phyloP scores from a whole-genome alignment of 148 eudicot genomes.

The Vaccinium macrocarpon region DNA sequence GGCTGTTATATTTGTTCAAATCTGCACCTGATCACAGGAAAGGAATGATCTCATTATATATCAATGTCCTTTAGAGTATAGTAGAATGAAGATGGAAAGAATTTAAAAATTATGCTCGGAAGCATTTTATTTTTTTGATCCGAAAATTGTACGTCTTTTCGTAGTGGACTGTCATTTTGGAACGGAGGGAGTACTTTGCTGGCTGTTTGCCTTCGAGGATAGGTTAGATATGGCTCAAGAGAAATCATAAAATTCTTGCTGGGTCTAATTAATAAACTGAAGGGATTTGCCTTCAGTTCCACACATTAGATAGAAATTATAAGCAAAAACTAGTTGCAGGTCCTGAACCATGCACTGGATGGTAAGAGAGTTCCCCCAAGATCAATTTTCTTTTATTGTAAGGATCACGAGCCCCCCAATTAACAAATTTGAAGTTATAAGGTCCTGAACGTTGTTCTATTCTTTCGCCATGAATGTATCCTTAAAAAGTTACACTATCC shows the following conservation, averaged over 20 bases:
- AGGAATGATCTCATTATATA: neutral
- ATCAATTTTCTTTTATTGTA: neutral
- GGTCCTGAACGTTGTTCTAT: neutral
- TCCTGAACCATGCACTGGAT: neutral
- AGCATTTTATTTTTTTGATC: too few species aligned
- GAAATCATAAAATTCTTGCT: neutral
- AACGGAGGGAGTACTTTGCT: neutral
- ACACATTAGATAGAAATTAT: neutral
- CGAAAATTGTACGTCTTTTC: too few species aligned
- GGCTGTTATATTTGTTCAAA: neutral
- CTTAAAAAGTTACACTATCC: neutral
- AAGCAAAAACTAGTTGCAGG: neutral
- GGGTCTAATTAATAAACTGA: neutral
- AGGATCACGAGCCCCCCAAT: neutral
- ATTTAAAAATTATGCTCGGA: too few species aligned
- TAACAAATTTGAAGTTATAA: neutral
- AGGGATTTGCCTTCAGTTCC: neutral
- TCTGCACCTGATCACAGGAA: neutral
- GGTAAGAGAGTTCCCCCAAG: neutral
- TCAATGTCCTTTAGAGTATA: neutral
- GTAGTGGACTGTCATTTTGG: too few species aligned
- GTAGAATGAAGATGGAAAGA: neutral
- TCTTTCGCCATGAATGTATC: neutral
- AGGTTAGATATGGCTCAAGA: conserved; percentile 1
- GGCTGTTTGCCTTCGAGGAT: neutral